A percentile compares a stretch with the other conserved stretches of the same genome.
phyloP scores from a whole-genome alignment of 2,329 filamentous ascomycete species.

The Tolypocladium inflatum region DNA sequence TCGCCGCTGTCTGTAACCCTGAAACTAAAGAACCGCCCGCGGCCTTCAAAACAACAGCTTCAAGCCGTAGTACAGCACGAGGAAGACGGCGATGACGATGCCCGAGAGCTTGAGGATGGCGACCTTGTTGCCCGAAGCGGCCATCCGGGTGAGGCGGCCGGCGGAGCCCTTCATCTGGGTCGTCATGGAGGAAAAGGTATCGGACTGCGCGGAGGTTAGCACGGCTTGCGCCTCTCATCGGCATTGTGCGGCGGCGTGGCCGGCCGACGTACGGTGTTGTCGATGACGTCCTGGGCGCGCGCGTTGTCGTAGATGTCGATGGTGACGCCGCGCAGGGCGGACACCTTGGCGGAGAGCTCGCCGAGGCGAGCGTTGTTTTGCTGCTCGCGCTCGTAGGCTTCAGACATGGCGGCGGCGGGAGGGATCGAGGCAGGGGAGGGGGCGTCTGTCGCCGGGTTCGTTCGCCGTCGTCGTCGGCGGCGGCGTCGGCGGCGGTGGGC shows the following conservation, averaged over 20 bases:
- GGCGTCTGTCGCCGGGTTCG: not conserved
- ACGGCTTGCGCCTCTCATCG: not conserved
- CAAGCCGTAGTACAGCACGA: conserved; percentile 67
- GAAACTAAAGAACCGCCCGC: not conserved
- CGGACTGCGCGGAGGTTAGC: conserved; percentile 43
- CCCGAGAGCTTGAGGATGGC: conserved; percentile 83
- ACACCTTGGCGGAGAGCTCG: conserved; percentile 84
- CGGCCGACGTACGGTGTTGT: conserved; percentile 59
- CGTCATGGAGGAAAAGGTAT: conserved; percentile 84
- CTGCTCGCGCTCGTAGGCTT: conserved; percentile 69
- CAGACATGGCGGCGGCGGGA: conserved; percentile 45
- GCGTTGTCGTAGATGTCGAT: conserved; percentile 98
- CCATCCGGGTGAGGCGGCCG: conserved; percentile 77
- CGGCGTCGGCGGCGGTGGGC: not conserved
- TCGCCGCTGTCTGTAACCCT: not conserved
- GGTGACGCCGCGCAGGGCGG: conserved; percentile 84
- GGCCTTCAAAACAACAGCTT: conserved; percentile 49
- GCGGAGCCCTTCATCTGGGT: conserved; percentile 78
- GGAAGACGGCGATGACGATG: conserved; percentile 63
- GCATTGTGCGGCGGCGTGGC: not conserved
- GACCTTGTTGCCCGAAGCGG: conserved; percentile 79
- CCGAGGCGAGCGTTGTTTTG: conserved; percentile 95
- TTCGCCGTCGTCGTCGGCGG: not conserved
- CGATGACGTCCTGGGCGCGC: conserved; percentile 76
- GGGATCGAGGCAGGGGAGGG: not conserved